These are phyloP conservation scores for Trichoderma reesei DNA, from an alignment of 495 filamentous ascomycete species.

Conservation along the genomic window DNA sequence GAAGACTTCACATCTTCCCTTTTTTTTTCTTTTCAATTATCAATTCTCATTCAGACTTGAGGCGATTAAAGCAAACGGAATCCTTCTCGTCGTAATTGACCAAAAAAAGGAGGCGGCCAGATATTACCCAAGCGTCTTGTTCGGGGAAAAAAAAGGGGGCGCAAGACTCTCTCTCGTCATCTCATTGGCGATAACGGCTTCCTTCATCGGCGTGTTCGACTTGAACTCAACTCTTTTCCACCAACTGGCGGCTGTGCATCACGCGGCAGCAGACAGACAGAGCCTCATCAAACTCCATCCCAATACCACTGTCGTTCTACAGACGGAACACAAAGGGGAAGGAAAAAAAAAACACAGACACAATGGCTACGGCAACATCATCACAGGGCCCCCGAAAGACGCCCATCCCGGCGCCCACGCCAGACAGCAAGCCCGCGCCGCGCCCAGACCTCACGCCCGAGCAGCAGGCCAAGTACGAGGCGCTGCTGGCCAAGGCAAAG, in stretches of 20 bases:
- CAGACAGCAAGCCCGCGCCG: slow-evolving; percentile 42
- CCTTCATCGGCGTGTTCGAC: no score
- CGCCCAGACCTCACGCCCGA: slow-evolving; percentile 53
- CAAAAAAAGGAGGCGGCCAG: background rate
- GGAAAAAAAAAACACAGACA: background rate
- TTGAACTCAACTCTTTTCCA: no score
- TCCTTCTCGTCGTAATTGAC: no score
- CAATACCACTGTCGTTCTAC: background rate
- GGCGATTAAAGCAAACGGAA: no score
- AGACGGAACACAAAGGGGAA: background rate
- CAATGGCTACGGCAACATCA: background rate
- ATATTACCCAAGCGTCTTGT: background rate
- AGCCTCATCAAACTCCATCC: no score
- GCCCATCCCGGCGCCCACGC: slow-evolving; percentile 56
- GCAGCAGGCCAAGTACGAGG: slow-evolving; percentile 75
- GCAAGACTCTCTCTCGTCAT: background rate
- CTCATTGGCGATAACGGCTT: background rate
- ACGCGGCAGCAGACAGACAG: no score
- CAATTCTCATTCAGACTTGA: no score
- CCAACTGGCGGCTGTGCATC: no score
- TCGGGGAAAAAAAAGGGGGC: background rate
- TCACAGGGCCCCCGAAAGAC: slow-evolving; percentile 32
- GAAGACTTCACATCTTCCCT: no score
- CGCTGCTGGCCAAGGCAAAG: slow-evolving; percentile 55
- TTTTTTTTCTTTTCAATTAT: no score